Evolutionary conservation across 805 yeast genomes (phyloP).

Genomic region (Saturnispora gosingensis): DNA sequence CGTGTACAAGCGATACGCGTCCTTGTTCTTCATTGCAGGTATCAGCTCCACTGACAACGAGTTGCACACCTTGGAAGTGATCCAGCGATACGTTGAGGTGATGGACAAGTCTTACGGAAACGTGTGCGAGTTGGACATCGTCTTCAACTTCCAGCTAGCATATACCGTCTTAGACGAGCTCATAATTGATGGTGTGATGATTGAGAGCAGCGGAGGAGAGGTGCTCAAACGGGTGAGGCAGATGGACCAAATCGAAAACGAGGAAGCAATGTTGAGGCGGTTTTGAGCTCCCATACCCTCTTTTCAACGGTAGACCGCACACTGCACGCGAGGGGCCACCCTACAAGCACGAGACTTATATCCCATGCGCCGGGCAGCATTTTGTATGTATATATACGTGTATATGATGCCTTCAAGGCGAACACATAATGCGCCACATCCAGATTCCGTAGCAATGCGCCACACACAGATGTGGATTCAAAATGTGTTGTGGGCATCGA

Average conservation of each 20-base stretch:
- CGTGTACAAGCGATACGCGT: slow-evolving; percentile 87
- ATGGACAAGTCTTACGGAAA: slow-evolving; percentile 95
- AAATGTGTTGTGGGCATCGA: not conserved
- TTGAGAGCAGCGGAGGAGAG: slow-evolving; percentile 75
- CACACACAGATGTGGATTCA: not conserved
- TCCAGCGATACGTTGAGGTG: slow-evolving; percentile 91
- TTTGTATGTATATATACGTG: not conserved
- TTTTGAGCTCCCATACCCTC: not conserved
- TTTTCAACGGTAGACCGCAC: no score
- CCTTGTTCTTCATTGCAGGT: slow-evolving; percentile 83
- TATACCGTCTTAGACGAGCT: slow-evolving; percentile 88
- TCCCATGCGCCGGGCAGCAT: not conserved
- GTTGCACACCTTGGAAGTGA: slow-evolving; percentile 69
- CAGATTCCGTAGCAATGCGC: not conserved
- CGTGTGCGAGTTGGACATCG: slow-evolving; percentile 93
- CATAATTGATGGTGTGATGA: slow-evolving; percentile 77
- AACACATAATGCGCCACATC: not conserved
- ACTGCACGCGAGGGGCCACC: no score
- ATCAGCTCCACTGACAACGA: slow-evolving; percentile 81
- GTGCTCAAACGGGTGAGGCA: slow-evolving; percentile 67
- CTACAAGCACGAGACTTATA: no score
- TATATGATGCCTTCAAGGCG: not conserved
- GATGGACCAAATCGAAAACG: slow-evolving; percentile 72
- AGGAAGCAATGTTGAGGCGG: slow-evolving; percentile 3
- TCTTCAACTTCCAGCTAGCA: slow-evolving; percentile 90